A percentile compares a stretch with the other conserved stretches of the same genome.
These are phyloP conservation scores for Gastrolobium bilobum DNA, from an alignment of 306 rosid species.

Conservation along the genomic window DNA sequence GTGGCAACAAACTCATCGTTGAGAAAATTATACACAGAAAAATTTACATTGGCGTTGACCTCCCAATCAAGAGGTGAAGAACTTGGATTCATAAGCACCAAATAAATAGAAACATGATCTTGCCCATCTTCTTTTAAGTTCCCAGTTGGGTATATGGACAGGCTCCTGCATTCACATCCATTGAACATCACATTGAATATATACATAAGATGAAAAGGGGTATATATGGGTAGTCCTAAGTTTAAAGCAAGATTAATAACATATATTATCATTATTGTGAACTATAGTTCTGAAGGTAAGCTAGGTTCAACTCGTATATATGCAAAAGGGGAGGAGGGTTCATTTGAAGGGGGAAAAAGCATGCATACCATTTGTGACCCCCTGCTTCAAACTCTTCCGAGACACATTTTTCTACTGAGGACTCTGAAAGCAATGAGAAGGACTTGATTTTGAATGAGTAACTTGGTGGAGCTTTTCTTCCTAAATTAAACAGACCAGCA, in stretches of 20 bases:
- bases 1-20: slow-evolving; percentile 43
- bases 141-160: slow-evolving; percentile 52
- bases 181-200: background rate
- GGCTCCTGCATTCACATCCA: slow-evolving; percentile 37
- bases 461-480: slow-evolving; percentile 58
- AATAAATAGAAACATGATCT: slow-evolving; percentile 53
- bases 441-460: slow-evolving; percentile 49
- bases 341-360: background rate
- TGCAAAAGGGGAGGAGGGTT: background rate
- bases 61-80: slow-evolving; percentile 52
- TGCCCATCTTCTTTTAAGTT: slow-evolving; percentile 44
- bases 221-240: background rate
- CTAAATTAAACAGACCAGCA: slow-evolving; percentile 12
- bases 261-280: background rate
- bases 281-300: background rate
- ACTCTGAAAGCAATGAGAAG: slow-evolving; percentile 54
- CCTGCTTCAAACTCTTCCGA: slow-evolving; percentile 56
- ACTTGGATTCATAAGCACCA: slow-evolving; percentile 21
- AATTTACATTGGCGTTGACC: slow-evolving; percentile 53
- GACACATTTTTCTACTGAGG: slow-evolving; percentile 44
- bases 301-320: background rate
- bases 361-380: slow-evolving; percentile 53
- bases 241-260: background rate
- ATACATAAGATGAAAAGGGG: background rate
- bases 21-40: slow-evolving; percentile 43